Evolutionary conservation across 805 yeast species (phyloP).

Genomic region (Kurtzmaniella cleridarum): DNA sequence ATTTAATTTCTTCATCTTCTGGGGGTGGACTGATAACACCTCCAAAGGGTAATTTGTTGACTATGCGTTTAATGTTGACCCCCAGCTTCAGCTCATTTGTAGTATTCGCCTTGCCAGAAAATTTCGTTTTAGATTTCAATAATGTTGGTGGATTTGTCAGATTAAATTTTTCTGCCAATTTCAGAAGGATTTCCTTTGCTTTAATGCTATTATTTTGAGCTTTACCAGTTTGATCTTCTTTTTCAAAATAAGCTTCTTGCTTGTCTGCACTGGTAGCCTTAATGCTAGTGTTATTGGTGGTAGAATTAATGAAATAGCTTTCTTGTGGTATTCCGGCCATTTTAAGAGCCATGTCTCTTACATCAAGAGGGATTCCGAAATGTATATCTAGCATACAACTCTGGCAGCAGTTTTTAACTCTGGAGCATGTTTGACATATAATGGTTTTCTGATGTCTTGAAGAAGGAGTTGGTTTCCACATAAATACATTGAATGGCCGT

Average conservation of each 20-base stretch:
- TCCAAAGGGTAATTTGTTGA: slow-evolving; percentile 62
- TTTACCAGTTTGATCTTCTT: slow-evolving; percentile 7
- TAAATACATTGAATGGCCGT: slow-evolving; percentile 73
- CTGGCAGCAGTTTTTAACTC: slow-evolving; percentile 80
- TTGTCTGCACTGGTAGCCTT: slow-evolving; percentile 40
- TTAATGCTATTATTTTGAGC: slow-evolving; percentile 13
- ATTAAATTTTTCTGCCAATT: slow-evolving; percentile 36
- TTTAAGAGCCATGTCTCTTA: slow-evolving; percentile 76
- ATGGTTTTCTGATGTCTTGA: slow-evolving; percentile 53
- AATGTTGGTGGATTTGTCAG: slow-evolving; percentile 2
- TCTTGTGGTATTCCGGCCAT: slow-evolving; percentile 49
- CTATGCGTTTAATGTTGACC: slow-evolving; percentile 44
- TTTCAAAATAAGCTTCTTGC: slow-evolving; percentile 46
- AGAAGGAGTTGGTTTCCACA: slow-evolving; percentile 56
- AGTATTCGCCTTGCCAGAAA: slow-evolving; percentile 3
- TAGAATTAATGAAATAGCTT: slow-evolving; percentile 12
- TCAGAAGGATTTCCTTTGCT: slow-evolving; percentile 49
- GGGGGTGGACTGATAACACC: slow-evolving; percentile 45
- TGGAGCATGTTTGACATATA: slow-evolving; percentile 76
- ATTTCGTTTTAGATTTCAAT: slow-evolving; percentile 1
- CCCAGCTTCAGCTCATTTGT: slow-evolving; percentile 17
- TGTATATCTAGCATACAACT: slow-evolving; percentile 78
- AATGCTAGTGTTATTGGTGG: slow-evolving; percentile 26
- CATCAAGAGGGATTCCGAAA: slow-evolving; percentile 71
- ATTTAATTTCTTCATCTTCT: slow-evolving; percentile 35